These are phyloP conservation scores for Saccharomyces cerevisiae DNA, from an alignment of 805 yeast species.

Conservation along the genomic window DNA sequence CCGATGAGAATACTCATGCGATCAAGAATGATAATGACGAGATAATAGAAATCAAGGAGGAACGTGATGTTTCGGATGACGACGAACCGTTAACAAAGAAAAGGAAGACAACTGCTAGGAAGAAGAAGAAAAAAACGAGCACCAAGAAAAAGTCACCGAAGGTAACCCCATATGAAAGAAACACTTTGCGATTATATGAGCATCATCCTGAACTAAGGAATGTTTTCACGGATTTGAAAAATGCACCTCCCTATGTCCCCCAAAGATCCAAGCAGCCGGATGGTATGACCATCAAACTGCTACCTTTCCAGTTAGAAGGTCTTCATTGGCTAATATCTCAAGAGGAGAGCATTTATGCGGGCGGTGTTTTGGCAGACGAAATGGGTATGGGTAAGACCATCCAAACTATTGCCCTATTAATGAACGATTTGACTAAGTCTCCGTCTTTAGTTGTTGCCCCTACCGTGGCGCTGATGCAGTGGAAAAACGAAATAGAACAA, in stretches of 20 bases:
- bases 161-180: constrained; percentile 59
- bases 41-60: neutral
- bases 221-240: constrained; percentile 59
- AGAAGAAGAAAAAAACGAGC: constrained; percentile 12
- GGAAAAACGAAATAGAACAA: constrained; percentile 86
- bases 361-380: constrained; percentile 95
- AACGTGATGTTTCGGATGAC: constrained; percentile 8
- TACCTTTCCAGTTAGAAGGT: constrained; percentile 94
- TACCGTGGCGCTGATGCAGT: constrained; percentile 96
- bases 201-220: constrained; percentile 71
- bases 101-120: constrained; percentile 16
- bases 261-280: constrained; percentile 65
- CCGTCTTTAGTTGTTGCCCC: constrained; percentile 94
- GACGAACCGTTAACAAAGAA: constrained; percentile 17
- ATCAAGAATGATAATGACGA: constrained; percentile 3
- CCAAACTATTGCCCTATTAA: constrained; percentile 83
- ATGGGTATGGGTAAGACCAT: constrained; percentile 99
- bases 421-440: constrained; percentile 53
- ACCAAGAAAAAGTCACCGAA: constrained; percentile 35
- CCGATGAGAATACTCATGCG: neutral
- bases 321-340: constrained; percentile 80
- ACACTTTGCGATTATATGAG: constrained; percentile 58
- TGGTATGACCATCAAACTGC: constrained; percentile 60
- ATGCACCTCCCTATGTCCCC: constrained; percentile 39
- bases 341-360: constrained; percentile 63